Percentiles rank a stretch among this genome's conserved stretches.
phyloP scores from a whole-genome alignment of 257 asterid species.

The Solanum dulcamara region DNA sequence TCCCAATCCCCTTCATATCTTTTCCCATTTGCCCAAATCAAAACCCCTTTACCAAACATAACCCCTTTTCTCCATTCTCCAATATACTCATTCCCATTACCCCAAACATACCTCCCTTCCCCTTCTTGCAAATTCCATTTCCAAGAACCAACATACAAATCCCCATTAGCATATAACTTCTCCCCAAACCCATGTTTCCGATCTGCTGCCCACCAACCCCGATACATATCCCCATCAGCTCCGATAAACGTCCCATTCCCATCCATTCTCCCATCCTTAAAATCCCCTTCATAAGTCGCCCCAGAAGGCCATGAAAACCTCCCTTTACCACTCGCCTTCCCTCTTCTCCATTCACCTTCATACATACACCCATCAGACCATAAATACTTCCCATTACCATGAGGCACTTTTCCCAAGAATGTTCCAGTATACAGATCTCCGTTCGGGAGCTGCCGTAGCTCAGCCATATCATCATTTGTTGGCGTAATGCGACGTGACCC shows the following conservation, averaged over 20 bases:
- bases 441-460: not conserved
- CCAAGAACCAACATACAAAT: conserved; percentile 8
- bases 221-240: conserved; percentile 3
- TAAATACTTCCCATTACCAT: conserved; percentile 8
- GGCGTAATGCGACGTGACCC: not conserved
- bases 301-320: conserved; percentile 13
- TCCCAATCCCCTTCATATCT: conserved; percentile 19
- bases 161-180: conserved; percentile 10
- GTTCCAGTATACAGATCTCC: conserved; percentile 5
- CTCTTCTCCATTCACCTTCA: conserved; percentile 6
- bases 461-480: not conserved
- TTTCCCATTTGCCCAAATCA: conserved; percentile 16
- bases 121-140: conserved; percentile 14
- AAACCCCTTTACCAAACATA: conserved; percentile 14
- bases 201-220: conserved; percentile 4
- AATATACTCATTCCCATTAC: conserved; percentile 11
- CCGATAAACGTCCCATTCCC: conserved; percentile 6
- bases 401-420: not conserved
- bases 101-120: conserved; percentile 10
- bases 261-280: conserved; percentile 11
- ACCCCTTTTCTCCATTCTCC: conserved; percentile 19
- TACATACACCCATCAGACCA: conserved; percentile 15
- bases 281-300: conserved; percentile 7
- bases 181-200: conserved; percentile 10
- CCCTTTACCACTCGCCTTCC: conserved; percentile 7